Conservation (phyloP, 805 yeast genomes). For the Yarrowia sp. region DNA sequence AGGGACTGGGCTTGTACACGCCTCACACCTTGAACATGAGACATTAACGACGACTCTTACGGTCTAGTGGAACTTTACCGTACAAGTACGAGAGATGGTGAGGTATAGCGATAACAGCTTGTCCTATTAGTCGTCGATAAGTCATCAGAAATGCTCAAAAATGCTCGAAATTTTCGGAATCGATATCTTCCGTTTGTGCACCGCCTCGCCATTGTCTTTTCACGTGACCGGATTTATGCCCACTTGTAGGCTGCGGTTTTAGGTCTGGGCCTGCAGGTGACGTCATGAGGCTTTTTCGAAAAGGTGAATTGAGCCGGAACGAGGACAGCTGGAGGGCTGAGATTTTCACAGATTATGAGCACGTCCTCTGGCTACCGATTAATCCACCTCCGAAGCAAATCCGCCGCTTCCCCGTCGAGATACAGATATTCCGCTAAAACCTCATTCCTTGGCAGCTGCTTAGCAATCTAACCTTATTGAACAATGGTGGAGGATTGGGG, state of each 20-base stretch:
- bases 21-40: conserved; percentile 3
- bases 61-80: too few relatives aligned
- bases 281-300: conserved; percentile 31
- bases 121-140: too few relatives aligned
- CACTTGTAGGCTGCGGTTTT: conserved; percentile 11
- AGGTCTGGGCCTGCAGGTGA: conserved; percentile 23
- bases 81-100: too few relatives aligned
- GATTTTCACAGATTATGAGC: neutral
- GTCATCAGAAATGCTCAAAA: too few relatives aligned
- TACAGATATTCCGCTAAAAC: neutral
- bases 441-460: conserved; percentile 9
- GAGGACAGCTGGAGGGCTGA: too few relatives aligned
- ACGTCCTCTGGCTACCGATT: neutral
- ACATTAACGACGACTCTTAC: neutral
- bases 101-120: too few relatives aligned
- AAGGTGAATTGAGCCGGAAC: too few relatives aligned
- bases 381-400: neutral
- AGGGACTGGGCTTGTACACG: neutral
- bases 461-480: conserved; percentile 21
- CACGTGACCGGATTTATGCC: conserved; percentile 10
- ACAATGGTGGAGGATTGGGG: neutral
- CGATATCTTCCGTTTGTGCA: too few relatives aligned
- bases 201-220: neutral
- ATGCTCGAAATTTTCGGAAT: too few relatives aligned
- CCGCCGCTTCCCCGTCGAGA: neutral